Percentiles rank a stretch among this genome's conserved stretches.
These are phyloP conservation scores for Artemisia argyi DNA, from an alignment of 129 eudicot genomes.

Conservation along the genomic window DNA sequence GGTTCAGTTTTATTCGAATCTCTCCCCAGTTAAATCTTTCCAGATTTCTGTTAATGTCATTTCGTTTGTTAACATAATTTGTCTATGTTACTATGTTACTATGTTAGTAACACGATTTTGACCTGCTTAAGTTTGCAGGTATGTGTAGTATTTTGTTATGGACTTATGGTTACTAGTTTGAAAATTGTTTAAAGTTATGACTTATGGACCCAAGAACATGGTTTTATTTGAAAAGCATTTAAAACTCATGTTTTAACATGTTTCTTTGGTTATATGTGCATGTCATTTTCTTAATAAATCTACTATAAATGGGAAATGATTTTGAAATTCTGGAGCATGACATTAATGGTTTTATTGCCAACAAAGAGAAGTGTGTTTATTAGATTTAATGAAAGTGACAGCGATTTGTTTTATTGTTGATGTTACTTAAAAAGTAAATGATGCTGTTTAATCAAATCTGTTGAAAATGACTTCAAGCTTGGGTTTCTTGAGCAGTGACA, in stretches of 20 bases:
- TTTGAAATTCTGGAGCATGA: too few relatives aligned
- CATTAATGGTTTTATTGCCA: too few relatives aligned
- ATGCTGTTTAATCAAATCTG: too few relatives aligned
- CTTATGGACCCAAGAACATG: background rate
- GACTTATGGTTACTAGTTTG: background rate
- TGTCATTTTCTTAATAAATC: background rate
- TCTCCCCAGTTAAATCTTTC: background rate
- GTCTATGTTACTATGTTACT: background rate
- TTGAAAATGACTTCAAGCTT: too few relatives aligned
- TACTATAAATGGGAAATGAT: too few relatives aligned
- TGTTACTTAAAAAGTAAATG: too few relatives aligned
- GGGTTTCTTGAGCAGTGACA: too few relatives aligned
- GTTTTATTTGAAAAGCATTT: background rate
- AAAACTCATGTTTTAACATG: background rate
- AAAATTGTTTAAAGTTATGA: background rate
- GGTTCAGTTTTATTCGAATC: constrained; percentile 1
- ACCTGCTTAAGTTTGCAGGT: background rate
- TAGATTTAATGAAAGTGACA: too few relatives aligned
- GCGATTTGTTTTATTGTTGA: too few relatives aligned
- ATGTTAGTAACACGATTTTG: background rate
- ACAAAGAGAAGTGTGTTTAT: too few relatives aligned
- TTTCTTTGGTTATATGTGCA: background rate
- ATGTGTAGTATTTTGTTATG: background rate
- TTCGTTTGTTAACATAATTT: background rate
- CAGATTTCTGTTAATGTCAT: constrained; percentile 5